Evolutionary conservation across 331 rosid species (phyloP).

Genomic region (Arachis monticola): DNA sequence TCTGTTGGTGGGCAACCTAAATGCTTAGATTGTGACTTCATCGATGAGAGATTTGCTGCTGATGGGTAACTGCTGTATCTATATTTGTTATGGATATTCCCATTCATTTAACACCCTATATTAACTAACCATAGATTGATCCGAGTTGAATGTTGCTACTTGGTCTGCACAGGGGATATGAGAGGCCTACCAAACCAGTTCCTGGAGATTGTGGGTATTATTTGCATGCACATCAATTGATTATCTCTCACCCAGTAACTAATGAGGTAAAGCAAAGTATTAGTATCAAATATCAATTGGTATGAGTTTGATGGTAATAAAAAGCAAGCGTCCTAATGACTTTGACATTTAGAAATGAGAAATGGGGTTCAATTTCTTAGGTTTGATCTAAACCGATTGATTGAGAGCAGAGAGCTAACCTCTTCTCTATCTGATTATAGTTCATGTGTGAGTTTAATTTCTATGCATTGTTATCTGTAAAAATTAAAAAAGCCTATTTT

Average conservation of each 20-base stretch:
- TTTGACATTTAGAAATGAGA: conserved; percentile 25
- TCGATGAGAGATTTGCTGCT: conserved; percentile 63
- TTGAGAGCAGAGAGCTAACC: background rate
- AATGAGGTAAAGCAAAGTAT: conserved; percentile 57
- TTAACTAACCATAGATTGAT: conserved; percentile 2
- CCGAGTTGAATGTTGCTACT: background rate
- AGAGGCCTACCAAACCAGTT: conserved; percentile 70
- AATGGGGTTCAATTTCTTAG: background rate
- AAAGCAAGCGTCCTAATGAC: background rate
- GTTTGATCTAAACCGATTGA: background rate
- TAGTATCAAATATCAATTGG: background rate
- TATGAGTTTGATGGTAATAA: background rate
- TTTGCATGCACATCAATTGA: conserved; percentile 81
- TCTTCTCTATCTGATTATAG: background rate
- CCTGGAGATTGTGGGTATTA: conserved; percentile 95
- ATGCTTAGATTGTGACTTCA: conserved; percentile 51
- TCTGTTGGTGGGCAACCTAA: conserved; percentile 80
- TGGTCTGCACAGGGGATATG: conserved; percentile 62
- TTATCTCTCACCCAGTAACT: conserved; percentile 72
- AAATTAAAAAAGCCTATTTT: background rate
- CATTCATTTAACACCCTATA: conserved; percentile 24
- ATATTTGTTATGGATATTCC: conserved; percentile 7
- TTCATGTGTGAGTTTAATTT: background rate
- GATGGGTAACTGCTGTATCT: conserved; percentile 70
- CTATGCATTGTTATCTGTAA: background rate